These are phyloP conservation scores for Geotrichum klebahnii DNA, from an alignment of 1,139 yeast species.

Conservation along the genomic window DNA sequence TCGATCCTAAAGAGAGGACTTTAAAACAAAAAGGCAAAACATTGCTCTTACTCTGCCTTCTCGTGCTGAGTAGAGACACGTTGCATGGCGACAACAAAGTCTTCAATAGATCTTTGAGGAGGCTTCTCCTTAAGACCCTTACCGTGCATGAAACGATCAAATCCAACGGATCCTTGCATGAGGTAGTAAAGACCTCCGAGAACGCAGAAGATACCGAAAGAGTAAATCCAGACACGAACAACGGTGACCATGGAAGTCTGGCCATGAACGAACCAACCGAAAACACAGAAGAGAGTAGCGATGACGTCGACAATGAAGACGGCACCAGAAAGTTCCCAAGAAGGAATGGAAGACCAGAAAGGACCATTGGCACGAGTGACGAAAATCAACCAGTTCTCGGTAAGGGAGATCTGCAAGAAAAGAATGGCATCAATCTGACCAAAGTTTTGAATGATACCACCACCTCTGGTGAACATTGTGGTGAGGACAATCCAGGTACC, in stretches of 20 bases:
- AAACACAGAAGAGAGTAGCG: slow-evolving; percentile 65
- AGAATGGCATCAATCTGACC: slow-evolving; percentile 66
- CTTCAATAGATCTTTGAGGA: slow-evolving; percentile 80
- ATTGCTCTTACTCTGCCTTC: slow-evolving; percentile 43
- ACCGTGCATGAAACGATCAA: slow-evolving; percentile 94
- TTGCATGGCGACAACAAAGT: slow-evolving; percentile 94
- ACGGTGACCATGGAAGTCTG: slow-evolving; percentile 60
- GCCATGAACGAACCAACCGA: slow-evolving; percentile 70
- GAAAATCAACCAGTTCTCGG: slow-evolving; percentile 78
- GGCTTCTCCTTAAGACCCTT: slow-evolving; percentile 63
- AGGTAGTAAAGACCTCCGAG: slow-evolving; percentile 68
- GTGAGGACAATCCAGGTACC: slow-evolving; percentile 74
- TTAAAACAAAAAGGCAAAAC: not conserved
- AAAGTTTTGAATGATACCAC: slow-evolving; percentile 68
- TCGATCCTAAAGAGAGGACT: not conserved
- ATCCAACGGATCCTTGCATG: slow-evolving; percentile 75
- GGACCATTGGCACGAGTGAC: slow-evolving; percentile 77
- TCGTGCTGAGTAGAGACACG: slow-evolving; percentile 98
- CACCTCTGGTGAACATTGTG: slow-evolving; percentile 58
- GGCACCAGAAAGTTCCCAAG: slow-evolving; percentile 72
- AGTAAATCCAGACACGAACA: slow-evolving; percentile 63
- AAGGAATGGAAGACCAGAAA: slow-evolving; percentile 66
- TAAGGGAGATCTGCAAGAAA: slow-evolving; percentile 68
- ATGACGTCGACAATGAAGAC: slow-evolving; percentile 63
- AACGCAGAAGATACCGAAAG: slow-evolving; percentile 67